These are phyloP conservation scores for Cystobasidium sp. DNA, from an alignment of 1,284 basidiomycete species.

Conservation along the genomic window DNA sequence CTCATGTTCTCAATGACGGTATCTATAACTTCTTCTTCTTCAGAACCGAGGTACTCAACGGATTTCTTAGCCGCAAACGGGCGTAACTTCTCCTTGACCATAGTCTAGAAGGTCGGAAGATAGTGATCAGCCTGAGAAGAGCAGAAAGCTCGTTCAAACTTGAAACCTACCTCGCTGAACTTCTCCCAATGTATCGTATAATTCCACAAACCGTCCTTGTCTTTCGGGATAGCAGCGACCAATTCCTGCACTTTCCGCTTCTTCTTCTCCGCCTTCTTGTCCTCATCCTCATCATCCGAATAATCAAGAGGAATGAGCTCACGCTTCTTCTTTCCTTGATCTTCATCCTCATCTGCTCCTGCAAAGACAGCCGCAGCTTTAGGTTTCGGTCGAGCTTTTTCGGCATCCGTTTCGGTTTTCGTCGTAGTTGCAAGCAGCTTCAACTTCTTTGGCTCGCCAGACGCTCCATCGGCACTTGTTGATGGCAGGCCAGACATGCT, in stretches of 20 bases:
- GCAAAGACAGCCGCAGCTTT: conserved; percentile 49
- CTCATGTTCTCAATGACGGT: conserved; percentile 54
- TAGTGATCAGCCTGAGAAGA: not conserved
- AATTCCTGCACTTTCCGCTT: conserved; percentile 51
- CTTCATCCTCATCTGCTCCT: conserved; percentile 54
- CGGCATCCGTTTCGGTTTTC: conserved; percentile 24
- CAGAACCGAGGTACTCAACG: conserved; percentile 54
- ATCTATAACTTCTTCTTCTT: conserved; percentile 54
- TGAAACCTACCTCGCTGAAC: conserved; percentile 51
- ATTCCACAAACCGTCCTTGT: conserved; percentile 51
- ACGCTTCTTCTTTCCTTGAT: conserved; percentile 50
- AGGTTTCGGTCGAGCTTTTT: conserved; percentile 44
- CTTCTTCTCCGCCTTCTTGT: conserved; percentile 47
- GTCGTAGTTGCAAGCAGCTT: conserved; percentile 21
- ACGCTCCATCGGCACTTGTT: conserved; percentile 41
- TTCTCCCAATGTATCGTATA: conserved; percentile 51
- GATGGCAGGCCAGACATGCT: conserved; percentile 44
- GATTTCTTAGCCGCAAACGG: conserved; percentile 53
- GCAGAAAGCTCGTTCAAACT: not conserved
- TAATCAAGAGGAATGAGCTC: conserved; percentile 54
- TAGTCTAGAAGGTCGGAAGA: conserved; percentile 43
- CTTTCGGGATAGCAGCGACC: conserved; percentile 50
- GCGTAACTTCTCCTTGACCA: conserved; percentile 50
- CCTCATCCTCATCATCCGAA: conserved; percentile 54
- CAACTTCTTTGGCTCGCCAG: conserved; percentile 47